Evolutionary conservation across 352 stramenopile species (phyloP).

Genomic region (Phytophthora litchii): DNA sequence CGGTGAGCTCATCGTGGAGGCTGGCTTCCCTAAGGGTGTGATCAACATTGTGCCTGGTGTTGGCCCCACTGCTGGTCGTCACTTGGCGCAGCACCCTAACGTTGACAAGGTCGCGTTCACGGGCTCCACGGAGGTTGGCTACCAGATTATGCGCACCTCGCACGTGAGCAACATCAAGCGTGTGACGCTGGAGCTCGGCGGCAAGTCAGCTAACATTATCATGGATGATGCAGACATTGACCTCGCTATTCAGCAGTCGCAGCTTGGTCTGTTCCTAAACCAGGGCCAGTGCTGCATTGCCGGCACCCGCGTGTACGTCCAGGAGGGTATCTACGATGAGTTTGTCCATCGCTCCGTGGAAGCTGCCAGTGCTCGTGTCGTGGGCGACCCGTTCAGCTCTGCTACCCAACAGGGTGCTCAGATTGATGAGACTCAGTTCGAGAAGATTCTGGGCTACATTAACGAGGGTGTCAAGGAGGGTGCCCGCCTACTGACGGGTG

Average conservation of each 20-base stretch:
- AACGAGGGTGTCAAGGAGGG: slow-evolving; percentile 84
- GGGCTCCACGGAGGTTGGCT: slow-evolving; percentile 66
- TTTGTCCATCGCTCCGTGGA: slow-evolving; percentile 76
- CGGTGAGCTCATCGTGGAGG: slow-evolving; percentile 80
- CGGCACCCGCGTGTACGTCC: slow-evolving; percentile 87
- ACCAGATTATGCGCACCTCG: slow-evolving; percentile 64
- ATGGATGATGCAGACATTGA: slow-evolving; percentile 75
- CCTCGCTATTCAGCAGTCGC: slow-evolving; percentile 49
- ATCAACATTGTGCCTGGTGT: slow-evolving; percentile 84
- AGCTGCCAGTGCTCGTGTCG: slow-evolving; percentile 49
- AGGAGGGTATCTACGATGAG: slow-evolving; percentile 88
- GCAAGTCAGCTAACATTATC: slow-evolving; percentile 83
- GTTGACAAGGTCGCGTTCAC: slow-evolving; percentile 90
- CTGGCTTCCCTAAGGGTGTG: slow-evolving; percentile 81
- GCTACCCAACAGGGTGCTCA: slow-evolving; percentile 59
- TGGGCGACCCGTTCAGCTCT: slow-evolving; percentile 58
- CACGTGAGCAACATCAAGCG: slow-evolving; percentile 78
- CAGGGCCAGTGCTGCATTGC: slow-evolving; percentile 90
- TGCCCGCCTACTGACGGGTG: slow-evolving; percentile 80
- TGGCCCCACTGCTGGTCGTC: slow-evolving; percentile 43
- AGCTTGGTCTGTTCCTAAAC: slow-evolving; percentile 84
- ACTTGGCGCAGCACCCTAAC: slow-evolving; percentile 52
- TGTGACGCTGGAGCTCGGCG: slow-evolving; percentile 77
- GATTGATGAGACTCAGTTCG: slow-evolving; percentile 73
- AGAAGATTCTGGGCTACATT: slow-evolving; percentile 88